Evolutionary conservation across 148 eudicot species (phyloP), one percentile per base, ranked within the genome.

Genomic region (Euryodendron excelsum): DNA sequence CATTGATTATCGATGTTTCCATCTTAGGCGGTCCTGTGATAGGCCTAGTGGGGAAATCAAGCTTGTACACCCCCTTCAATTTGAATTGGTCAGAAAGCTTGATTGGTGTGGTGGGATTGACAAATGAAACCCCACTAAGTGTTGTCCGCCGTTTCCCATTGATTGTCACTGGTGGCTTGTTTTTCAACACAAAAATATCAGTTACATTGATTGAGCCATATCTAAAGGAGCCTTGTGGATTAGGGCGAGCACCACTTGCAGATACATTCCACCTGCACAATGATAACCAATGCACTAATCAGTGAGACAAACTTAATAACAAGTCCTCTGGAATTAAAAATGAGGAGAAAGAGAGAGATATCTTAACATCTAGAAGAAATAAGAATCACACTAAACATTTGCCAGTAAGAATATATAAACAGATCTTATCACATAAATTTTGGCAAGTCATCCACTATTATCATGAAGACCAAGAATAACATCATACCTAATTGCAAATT

Each of bases 211-310:
- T 93, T 41, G 91, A 86, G 27, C 99, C 99, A 50, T 96, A 96
- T 67, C 82, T 92, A 64, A 96, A 96, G 1, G 99, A 91, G 63
- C 99, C 99, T 80, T 96, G 99, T 81, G 99, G 99, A 65, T 96
- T 96, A 48, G 99, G 99, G 30, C 99, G 99, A 47, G 99, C 99
- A 80, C 99, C 99, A 83, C 97, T 91, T 50, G 99, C 99, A 56
- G 92, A 80, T 76, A 93, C 99, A 85, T 96, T 96, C 98, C 98
- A 93, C 91, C 99, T 96, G 84, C 80, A 81, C n/a, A 41, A 72
- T 45, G 80, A 47, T 34, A 52, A 50, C 23, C 76, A 77, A 13
- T 21, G 21, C 31, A 65, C 55, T 28, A 21, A n/a, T 66, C 5
- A 36, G 56, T 17, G 14, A 50, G 25, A 71, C 36, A 45, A 62